Percentiles rank a stretch among this genome's conserved stretches.
These are phyloP conservation scores for Fusarium verticillioides DNA, from an alignment of 2,329 filamentous ascomycete genomes.

Conservation along the genomic window DNA sequence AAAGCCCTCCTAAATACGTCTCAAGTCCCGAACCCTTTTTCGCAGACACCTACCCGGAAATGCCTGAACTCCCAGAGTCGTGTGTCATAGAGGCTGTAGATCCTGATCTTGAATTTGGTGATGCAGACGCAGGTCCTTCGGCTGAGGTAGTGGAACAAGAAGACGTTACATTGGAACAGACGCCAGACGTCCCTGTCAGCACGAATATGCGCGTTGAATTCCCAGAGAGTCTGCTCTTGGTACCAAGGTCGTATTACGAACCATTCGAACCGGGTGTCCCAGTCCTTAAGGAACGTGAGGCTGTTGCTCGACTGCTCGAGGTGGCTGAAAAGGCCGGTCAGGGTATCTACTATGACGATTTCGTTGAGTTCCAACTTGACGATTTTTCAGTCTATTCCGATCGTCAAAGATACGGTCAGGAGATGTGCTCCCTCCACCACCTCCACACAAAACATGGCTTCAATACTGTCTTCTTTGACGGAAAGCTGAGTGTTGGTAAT, in stretches of 20 bases:
- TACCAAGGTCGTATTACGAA: conserved; percentile 47
- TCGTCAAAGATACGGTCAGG: conserved; percentile 50
- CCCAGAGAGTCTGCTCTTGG: conserved; percentile 42
- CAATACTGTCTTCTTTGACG: conserved; percentile 67
- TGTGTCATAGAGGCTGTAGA: background rate
- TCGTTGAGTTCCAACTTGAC: conserved; percentile 63
- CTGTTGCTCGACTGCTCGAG: conserved; percentile 13
- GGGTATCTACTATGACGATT: conserved; percentile 44
- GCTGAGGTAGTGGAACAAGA: conserved; percentile 3
- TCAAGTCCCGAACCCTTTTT: conserved; percentile 3
- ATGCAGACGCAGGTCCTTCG: background rate
- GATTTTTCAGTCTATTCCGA: conserved; percentile 69
- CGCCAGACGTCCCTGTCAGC: background rate
- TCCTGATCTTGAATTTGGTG: background rate
- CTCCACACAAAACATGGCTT: conserved; percentile 54
- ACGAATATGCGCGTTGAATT: conserved; percentile 41
- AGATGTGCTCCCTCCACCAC: conserved; percentile 67
- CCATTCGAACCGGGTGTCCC: conserved; percentile 46
- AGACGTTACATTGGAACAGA: background rate
- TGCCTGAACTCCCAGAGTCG: conserved; percentile 2
- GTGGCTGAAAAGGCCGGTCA: conserved; percentile 17
- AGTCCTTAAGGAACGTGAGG: conserved; percentile 38
- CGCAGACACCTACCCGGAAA: conserved; percentile 10
- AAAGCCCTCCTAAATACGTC: background rate
- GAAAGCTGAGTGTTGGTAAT: conserved; percentile 61